A percentile compares a stretch with the other conserved stretches of the same genome.
These are phyloP conservation scores for Clavispora santaluciae DNA, from an alignment of 805 yeast genomes.

Conservation along the genomic window DNA sequence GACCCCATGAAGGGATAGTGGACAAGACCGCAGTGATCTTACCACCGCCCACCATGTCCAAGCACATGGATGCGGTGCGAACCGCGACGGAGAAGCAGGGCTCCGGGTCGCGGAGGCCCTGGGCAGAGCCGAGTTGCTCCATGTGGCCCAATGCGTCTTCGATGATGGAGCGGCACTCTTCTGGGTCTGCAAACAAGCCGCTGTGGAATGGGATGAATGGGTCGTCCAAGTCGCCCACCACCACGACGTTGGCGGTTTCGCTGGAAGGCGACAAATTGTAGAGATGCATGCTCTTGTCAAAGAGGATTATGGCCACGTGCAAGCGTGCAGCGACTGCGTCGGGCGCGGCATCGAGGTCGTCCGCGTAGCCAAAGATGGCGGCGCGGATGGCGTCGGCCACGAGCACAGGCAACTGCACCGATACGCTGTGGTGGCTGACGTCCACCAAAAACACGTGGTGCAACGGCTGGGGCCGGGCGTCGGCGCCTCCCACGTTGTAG, in stretches of 20 bases:
- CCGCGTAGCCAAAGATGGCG: constrained; percentile 36
- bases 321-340: constrained; percentile 25
- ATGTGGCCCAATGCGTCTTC: constrained; percentile 62
- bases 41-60: constrained; percentile 73
- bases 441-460: constrained; percentile 75
- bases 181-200: constrained; percentile 80
- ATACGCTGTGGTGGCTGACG: constrained; percentile 53
- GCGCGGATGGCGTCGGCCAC: constrained; percentile 67
- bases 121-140: constrained; percentile 41
- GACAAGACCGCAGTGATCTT: constrained; percentile 67
- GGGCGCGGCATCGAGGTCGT: constrained; percentile 12
- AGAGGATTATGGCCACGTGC: constrained; percentile 65
- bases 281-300: constrained; percentile 67
- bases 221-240: constrained; percentile 67
- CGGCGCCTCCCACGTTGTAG: constrained; percentile 51
- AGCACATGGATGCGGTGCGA: constrained; percentile 58
- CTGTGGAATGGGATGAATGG: constrained; percentile 75
- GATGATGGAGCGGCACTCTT: constrained; percentile 57
- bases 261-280: constrained; percentile 58
- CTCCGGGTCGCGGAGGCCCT: constrained; percentile 44
- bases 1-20: constrained; percentile 74
- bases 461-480: constrained; percentile 36
- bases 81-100: constrained; percentile 80
- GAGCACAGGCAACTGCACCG: constrained; percentile 56
- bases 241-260: constrained; percentile 52